Evolutionary conservation across 2,329 filamentous ascomycete genomes (phyloP).

Genomic region (Colletotrichum lentis): DNA sequence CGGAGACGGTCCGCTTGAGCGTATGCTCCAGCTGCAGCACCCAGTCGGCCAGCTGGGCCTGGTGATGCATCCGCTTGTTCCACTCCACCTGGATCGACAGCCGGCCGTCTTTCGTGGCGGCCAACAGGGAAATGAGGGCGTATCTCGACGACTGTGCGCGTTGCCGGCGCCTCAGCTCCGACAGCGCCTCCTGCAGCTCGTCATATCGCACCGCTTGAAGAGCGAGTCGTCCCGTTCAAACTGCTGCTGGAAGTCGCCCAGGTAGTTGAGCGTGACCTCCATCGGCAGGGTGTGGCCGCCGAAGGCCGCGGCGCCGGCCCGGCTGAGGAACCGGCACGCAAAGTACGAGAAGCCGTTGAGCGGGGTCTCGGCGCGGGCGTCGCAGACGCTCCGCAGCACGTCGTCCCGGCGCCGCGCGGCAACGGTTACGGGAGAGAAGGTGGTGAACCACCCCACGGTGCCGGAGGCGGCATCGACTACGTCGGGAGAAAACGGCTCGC

Average conservation of each 20-base stretch:
- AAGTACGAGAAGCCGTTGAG: slow-evolving; percentile 26
- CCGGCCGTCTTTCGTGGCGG: neutral
- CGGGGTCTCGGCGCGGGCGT: neutral
- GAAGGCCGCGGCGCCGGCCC: neutral
- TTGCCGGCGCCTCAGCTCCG: slow-evolving; percentile 6
- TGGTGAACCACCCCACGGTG: slow-evolving; percentile 58
- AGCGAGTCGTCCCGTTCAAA: slow-evolving; percentile 43
- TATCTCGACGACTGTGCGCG: slow-evolving; percentile 15
- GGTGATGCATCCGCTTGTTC: slow-evolving; percentile 27
- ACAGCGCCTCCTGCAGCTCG: slow-evolving; percentile 2
- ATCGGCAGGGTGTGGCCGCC: slow-evolving; percentile 39
- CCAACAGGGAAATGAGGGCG: slow-evolving; percentile 21
- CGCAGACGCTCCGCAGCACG: neutral
- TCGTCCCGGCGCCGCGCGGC: neutral
- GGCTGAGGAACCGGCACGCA: slow-evolving; percentile 21
- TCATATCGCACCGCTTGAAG: slow-evolving; percentile 37
- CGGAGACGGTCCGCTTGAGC: neutral
- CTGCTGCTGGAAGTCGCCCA: slow-evolving; percentile 45
- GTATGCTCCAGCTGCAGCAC: neutral
- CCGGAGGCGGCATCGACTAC: slow-evolving; percentile 50
- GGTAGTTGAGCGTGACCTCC: slow-evolving; percentile 44
- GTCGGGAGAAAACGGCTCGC: slow-evolving; percentile 47
- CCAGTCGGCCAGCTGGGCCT: slow-evolving; percentile 12
- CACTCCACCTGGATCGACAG: slow-evolving; percentile 18
- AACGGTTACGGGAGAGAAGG: slow-evolving; percentile 49